phyloP scores from a whole-genome alignment of 352 stramenopile genomes.

The Phytophthora fragariaefolia region DNA sequence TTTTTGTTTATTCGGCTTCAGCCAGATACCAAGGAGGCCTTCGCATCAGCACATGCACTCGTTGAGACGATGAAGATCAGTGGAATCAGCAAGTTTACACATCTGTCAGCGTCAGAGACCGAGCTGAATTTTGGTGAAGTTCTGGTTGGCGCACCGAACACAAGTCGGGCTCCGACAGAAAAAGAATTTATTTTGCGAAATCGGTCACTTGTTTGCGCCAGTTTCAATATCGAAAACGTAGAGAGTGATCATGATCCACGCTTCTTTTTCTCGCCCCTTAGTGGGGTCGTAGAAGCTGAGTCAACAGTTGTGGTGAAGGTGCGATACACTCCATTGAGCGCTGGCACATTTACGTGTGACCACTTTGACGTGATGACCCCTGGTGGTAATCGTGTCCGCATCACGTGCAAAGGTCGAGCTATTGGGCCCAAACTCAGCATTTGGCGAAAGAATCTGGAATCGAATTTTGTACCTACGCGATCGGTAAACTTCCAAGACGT shows the following conservation, averaged over 20 bases:
- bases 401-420: slow-evolving; percentile 77
- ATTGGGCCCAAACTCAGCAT: slow-evolving; percentile 71
- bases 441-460: slow-evolving; percentile 83
- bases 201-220: slow-evolving; percentile 89
- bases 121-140: slow-evolving; percentile 88
- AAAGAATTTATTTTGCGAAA: slow-evolving; percentile 91
- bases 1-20: slow-evolving; percentile 15
- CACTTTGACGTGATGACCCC: slow-evolving; percentile 91
- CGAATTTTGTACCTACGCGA: slow-evolving; percentile 70
- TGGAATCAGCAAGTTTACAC: slow-evolving; percentile 90
- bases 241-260: slow-evolving; percentile 88
- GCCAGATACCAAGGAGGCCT: slow-evolving; percentile 35
- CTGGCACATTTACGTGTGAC: slow-evolving; percentile 91
- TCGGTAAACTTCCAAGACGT: slow-evolving; percentile 94
- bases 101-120: slow-evolving; percentile 82
- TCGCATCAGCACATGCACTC: slow-evolving; percentile 25
- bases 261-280: slow-evolving; percentile 82
- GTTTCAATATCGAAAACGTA: slow-evolving; percentile 71
- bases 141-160: slow-evolving; percentile 65
- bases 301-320: slow-evolving; percentile 74
- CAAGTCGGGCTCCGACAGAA: slow-evolving; percentile 53
- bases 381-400: slow-evolving; percentile 81
- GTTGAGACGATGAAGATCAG: slow-evolving; percentile 86
- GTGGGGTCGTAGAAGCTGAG: slow-evolving; percentile 78
- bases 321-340: slow-evolving; percentile 80